Evolutionary conservation across 169 alveolate genomes (phyloP), one percentile per base, ranked within the genome.

Genomic region (Plasmodium cynomolgi): DNA sequence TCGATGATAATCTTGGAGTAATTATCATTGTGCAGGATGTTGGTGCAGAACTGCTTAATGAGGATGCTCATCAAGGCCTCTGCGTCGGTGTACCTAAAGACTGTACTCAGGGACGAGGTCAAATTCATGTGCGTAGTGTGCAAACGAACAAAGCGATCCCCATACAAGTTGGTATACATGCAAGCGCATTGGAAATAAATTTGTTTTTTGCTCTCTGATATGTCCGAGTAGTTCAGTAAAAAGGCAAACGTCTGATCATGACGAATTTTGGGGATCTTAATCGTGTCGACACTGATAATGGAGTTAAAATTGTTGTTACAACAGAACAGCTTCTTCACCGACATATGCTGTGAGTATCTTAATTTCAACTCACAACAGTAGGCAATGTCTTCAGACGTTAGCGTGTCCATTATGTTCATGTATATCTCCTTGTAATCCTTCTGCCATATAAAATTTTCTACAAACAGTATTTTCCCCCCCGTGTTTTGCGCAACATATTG

Each of bases 291-390:
- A 54, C 96, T 92, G 23, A 93, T 92, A 20, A 95, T 86, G 1
- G 97, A 92, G 20, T 96, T 79, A 71, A 96, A 62, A 91, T 93
- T 96, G 79, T 93, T 92, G 81, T 93, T 93, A 50, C 96, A 92
- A 80, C 97, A 95, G 71, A 88, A 84, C 47, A 90, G 58, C 84
- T 93, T 96, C 58, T 83, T 91, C 33, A 96, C 93, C 56, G 82
- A 23, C 29, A 96, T 81, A 54, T 88, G 79, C 26, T 95, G 96
- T 23, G 96, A 90, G 44, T 91, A 79, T 71, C 97, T 50, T 80
- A 96, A 92, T 75, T 94, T 96, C 75, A 96, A 77, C 88, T 96
- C 97, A 86, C 97, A 96, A 44, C 91, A 92, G 81, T 96, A 96
- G 3, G 93, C 97, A 44, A 88, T 88, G 47, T 88, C 82, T 88